Conservation (phyloP, 2,329 filamentous ascomycete genomes). For the Penicillium sp. region DNA sequence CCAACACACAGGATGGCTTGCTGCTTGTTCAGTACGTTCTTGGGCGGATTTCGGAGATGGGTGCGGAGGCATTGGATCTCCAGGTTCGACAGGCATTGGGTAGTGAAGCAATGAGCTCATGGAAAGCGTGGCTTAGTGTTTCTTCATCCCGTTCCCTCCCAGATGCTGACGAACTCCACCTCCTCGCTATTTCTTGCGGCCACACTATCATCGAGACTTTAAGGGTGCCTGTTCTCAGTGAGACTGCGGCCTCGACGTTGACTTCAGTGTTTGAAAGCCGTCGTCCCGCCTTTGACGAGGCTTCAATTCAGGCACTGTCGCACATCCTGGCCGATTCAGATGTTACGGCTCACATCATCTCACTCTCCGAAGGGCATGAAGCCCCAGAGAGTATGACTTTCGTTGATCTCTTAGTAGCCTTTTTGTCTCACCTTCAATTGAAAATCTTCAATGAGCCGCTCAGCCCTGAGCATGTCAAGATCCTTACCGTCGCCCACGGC, state of each 20-base stretch:
- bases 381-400: slow-evolving; percentile 36
- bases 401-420: slow-evolving; percentile 37
- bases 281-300: slow-evolving; percentile 14
- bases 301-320: slow-evolving; percentile 22
- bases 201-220: slow-evolving; percentile 31
- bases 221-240: slow-evolving; percentile 13
- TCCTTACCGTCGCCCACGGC: slow-evolving; percentile 33
- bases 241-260: slow-evolving; percentile 16
- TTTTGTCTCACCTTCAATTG: slow-evolving; percentile 27
- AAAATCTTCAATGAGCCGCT: slow-evolving; percentile 28
- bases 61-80: slow-evolving; percentile 20
- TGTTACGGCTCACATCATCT: slow-evolving; percentile 28
- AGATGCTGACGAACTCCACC: slow-evolving; percentile 7
- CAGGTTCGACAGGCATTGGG: slow-evolving; percentile 34
- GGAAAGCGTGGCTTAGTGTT: slow-evolving; percentile 32
- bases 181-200: slow-evolving; percentile 26
- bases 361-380: slow-evolving; percentile 32
- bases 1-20: slow-evolving; percentile 35
- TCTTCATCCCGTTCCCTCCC: slow-evolving; percentile 19
- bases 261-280: slow-evolving; percentile 19
- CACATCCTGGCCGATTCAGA: slow-evolving; percentile 30
- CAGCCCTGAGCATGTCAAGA: slow-evolving; percentile 27
- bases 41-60: slow-evolving; percentile 25
- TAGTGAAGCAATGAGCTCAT: slow-evolving; percentile 22
- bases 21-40: slow-evolving; percentile 33